A percentile compares a stretch with the other conserved stretches of the same genome.
These are phyloP conservation scores for Leptographium galeiforme DNA, from an alignment of 2,329 filamentous ascomycete genomes.

Conservation along the genomic window DNA sequence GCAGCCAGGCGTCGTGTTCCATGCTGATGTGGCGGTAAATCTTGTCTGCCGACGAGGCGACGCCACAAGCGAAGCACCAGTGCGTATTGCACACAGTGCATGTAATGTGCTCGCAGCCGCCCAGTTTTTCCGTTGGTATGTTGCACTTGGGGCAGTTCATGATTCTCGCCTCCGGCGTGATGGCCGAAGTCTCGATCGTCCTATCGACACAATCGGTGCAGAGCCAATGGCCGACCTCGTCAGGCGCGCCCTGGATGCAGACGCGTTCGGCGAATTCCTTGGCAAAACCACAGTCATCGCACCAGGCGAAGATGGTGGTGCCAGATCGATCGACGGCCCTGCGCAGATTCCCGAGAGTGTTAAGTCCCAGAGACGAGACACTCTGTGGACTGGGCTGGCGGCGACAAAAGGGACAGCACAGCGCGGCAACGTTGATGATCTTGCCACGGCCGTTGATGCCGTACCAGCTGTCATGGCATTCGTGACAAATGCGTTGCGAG, in stretches of 20 bases:
- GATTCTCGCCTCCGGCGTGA: constrained; percentile 17
- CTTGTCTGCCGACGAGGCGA: not conserved
- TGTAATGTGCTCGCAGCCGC: constrained; percentile 32
- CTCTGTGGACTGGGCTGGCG: constrained; percentile 25
- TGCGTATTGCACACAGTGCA: constrained; percentile 27
- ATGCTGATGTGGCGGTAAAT: constrained; percentile 12
- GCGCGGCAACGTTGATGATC: constrained; percentile 32
- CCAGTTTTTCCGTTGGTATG: constrained; percentile 26
- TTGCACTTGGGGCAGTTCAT: constrained; percentile 25
- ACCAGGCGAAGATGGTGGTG: constrained; percentile 36
- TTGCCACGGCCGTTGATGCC: constrained; percentile 27
- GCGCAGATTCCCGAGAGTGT: constrained; percentile 22
- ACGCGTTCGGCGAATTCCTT: constrained; percentile 27
- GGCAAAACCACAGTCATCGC: constrained; percentile 26
- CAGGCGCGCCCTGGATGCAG: constrained; percentile 27
- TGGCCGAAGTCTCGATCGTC: constrained; percentile 12
- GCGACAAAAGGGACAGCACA: constrained; percentile 37
- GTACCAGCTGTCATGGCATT: constrained; percentile 30
- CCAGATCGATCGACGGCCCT: constrained; percentile 26
- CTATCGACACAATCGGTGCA: constrained; percentile 10
- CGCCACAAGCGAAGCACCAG: constrained; percentile 34
- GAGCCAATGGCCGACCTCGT: constrained; percentile 22
- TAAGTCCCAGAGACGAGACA: constrained; percentile 20
- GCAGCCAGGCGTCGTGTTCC: too few relatives aligned
- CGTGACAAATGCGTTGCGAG: constrained; percentile 26